These are phyloP conservation scores for Crucihimalaya himalaica DNA, from an alignment of 345 rosid species.

Conservation along the genomic window DNA sequence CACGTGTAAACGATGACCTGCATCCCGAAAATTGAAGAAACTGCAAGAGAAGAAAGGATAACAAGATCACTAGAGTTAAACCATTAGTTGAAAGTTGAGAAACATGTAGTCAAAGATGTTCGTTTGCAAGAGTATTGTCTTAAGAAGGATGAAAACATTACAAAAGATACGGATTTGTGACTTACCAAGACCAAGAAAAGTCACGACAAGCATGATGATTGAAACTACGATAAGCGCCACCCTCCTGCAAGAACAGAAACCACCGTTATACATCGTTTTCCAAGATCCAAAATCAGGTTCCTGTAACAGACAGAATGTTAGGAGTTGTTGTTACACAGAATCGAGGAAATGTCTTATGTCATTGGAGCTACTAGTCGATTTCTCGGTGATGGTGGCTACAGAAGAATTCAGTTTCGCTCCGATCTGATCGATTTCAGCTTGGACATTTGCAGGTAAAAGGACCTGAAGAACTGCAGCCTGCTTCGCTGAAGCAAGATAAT, in stretches of 20 bases:
- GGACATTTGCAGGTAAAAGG: conserved; percentile 70
- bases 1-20: conserved; percentile 79
- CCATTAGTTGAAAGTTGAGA: background rate
- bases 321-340: conserved; percentile 57
- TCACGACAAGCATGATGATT: conserved; percentile 74
- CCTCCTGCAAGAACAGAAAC: conserved; percentile 54
- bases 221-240: conserved; percentile 64
- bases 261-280: background rate
- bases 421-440: conserved; percentile 83
- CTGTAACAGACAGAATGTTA: background rate
- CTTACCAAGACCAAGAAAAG: conserved; percentile 86
- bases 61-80: background rate
- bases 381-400: conserved; percentile 52
- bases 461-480: conserved; percentile 69
- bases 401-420: conserved; percentile 63
- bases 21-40: conserved; percentile 75
- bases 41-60: conserved; percentile 44
- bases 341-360: conserved; percentile 63
- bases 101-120: background rate
- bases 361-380: conserved; percentile 57
- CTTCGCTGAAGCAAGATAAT: conserved; percentile 70
- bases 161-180: background rate
- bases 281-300: background rate
- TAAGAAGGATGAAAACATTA: background rate
- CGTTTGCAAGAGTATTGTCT: background rate